Base-by-base conservation (phyloP, 2,329 filamentous ascomycete species). In the Neopestalotiopsis rosae region DNA sequence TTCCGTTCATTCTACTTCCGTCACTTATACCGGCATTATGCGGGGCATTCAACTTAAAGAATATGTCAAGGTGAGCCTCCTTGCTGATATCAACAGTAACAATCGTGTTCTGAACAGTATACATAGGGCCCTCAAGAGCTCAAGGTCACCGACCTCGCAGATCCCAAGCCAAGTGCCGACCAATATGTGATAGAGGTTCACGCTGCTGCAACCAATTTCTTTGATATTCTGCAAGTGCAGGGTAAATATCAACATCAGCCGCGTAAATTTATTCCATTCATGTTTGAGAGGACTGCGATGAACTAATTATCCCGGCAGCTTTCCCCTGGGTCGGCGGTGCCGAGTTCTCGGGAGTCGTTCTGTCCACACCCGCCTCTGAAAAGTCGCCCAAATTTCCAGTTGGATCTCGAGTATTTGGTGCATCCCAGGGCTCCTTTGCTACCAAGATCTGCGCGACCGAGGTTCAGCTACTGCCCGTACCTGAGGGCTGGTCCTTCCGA, bases 201-300 rank as follows among this genome's bases (percentile, higher is more conserved):
- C 81, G 94, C 95, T 61, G 88, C 92, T 0, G 95, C 94, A 24
- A 93, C 94, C 76, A 98, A 98, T 84, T 98, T 98, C 88, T 98
- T 98, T 85, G 95, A 98, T 80, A 92, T 97, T 69, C 89, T 98
- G 67, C 95, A 98, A 79, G 94, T 98, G 77, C 92, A 94, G 77
- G 95, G 95, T 68, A 97, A 97, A 88, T 98, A 98, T 82, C 95
- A 98, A 79, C 88, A 94, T 78, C 95, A 98, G 76, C 94, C 94
- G 0, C 90, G 87, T 88, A 80, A 38, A 83, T 71, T 3, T 17
- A 30, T 5, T 24, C 61, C 40, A 38, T 20, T 4, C 17, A 3
- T 58, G 2, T 30, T 20, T 24, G 42, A 40, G 63, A 28, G 30
- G 20, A 61, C 59, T 12, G 2, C 2, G 10, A 57, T 56, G 30